Evolutionary conservation across 2,329 filamentous ascomycete species (phyloP).

Genomic region (Penicillium crustosum): DNA sequence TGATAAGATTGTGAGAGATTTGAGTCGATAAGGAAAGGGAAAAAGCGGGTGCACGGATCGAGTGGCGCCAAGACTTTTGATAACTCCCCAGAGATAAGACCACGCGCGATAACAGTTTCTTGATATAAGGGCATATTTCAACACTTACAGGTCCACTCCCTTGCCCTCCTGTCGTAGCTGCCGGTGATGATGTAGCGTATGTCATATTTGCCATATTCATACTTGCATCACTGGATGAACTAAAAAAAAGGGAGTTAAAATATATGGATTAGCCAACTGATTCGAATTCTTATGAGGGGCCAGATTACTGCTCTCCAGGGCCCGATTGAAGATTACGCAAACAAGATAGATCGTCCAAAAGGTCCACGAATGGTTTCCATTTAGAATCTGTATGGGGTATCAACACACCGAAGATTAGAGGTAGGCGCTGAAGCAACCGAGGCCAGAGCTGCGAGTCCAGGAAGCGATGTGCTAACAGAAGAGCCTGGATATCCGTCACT

Average conservation of each 20-base stretch:
- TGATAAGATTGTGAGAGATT: constrained; percentile 47
- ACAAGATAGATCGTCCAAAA: not conserved
- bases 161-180: constrained; percentile 64
- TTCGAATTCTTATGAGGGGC: constrained; percentile 13
- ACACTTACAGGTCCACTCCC: constrained; percentile 49
- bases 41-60: constrained; percentile 35
- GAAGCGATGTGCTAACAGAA: constrained; percentile 49
- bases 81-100: constrained; percentile 25
- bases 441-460: constrained; percentile 60
- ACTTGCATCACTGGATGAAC: constrained; percentile 47
- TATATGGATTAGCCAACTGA: constrained; percentile 23
- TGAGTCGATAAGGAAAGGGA: constrained; percentile 50
- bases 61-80: constrained; percentile 39
- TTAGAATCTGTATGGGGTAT: not conserved
- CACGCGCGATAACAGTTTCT: constrained; percentile 21
- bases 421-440: constrained; percentile 55
- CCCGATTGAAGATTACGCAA: not conserved
- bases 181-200: constrained; percentile 64
- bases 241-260: constrained; percentile 12
- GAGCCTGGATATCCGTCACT: constrained; percentile 29
- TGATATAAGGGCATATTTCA: constrained; percentile 4
- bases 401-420: constrained; percentile 53
- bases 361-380: not conserved
- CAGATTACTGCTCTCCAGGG: constrained; percentile 1
- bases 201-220: constrained; percentile 60